phyloP scores from a whole-genome alignment of 768 basidiomycete genomes.

The Collybia sordida region DNA sequence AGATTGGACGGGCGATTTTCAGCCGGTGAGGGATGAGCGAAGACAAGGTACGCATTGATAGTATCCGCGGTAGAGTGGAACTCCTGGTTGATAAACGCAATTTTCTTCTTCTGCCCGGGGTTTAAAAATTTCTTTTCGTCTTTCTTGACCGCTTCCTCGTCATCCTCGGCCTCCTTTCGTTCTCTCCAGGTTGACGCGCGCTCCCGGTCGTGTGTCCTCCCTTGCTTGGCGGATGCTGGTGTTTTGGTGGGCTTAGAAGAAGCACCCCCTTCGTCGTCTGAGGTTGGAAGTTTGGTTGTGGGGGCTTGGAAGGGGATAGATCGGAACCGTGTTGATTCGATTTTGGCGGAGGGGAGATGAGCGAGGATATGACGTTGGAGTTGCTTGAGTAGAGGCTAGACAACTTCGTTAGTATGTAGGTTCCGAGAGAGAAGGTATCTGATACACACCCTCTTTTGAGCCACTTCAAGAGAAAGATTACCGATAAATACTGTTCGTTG shows the following conservation, averaged over 20 bases:
- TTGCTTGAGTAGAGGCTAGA: constrained; percentile 73
- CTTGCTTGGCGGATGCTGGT: constrained; percentile 24
- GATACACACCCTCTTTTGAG: constrained; percentile 67
- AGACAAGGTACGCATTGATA: constrained; percentile 89
- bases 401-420: constrained; percentile 1
- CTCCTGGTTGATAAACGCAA: constrained; percentile 92
- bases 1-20: constrained; percentile 45
- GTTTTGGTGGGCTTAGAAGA: constrained; percentile 23
- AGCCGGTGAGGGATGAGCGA: constrained; percentile 62
- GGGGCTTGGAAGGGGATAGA: constrained; percentile 89
- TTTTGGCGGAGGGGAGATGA: constrained; percentile 70
- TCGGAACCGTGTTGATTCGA: constrained; percentile 92
- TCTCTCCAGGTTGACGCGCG: constrained; percentile 62
- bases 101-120: constrained; percentile 85
- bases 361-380: constrained; percentile 76
- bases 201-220: constrained; percentile 52
- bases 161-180: constrained; percentile 35
- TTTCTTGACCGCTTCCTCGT: constrained; percentile 35
- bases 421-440: background rate
- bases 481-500: constrained; percentile 90
- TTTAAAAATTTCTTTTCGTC: constrained; percentile 72
- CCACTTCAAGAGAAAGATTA: constrained; percentile 77
- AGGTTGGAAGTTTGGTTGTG: constrained; percentile 57
- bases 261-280: constrained; percentile 27
- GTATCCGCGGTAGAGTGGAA: constrained; percentile 77